phyloP scores from a whole-genome alignment of 371 early-diverging fungal species.

The Haplosporangium sp. region DNA sequence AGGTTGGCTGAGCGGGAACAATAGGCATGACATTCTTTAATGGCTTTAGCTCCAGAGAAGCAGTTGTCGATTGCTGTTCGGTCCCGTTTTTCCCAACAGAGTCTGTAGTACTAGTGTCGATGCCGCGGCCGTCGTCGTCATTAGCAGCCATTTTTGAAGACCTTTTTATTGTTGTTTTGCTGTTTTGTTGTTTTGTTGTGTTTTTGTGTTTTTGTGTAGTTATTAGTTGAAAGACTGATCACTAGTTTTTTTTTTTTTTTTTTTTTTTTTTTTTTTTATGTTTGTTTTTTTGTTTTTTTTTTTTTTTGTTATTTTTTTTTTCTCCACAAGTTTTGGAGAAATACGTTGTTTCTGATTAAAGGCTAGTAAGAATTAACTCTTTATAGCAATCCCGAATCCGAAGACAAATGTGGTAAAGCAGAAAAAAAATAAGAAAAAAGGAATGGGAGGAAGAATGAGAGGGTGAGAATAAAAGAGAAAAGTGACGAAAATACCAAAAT shows the following conservation, averaged over 20 bases:
- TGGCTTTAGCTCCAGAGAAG: constrained; percentile 42
- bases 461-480: constrained; percentile 1
- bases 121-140: not conserved
- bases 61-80: constrained; percentile 2
- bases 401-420: constrained; percentile 1
- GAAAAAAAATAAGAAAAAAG: not conserved
- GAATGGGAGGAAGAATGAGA: not conserved
- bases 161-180: not conserved
- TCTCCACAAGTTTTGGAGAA: too few species aligned
- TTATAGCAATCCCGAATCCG: not conserved
- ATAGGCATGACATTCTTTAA: constrained; percentile 56
- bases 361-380: constrained; percentile 1
- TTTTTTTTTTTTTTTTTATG: not conserved
- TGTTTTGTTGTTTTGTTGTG: not conserved
- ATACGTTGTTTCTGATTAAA: not conserved
- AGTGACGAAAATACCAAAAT: not conserved
- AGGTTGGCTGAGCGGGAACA: constrained; percentile 50
- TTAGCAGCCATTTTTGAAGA: not conserved
- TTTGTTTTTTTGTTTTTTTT: too few species aligned
- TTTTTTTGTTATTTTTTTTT: too few species aligned
- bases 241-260: not conserved
- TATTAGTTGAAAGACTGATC: not conserved
- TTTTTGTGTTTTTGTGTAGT: not conserved
- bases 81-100: constrained; percentile 5
- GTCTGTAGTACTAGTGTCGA: not conserved